Evolutionary conservation across 805 yeast genomes (phyloP), one percentile per base, ranked within the genome.

Genomic region (Lipomyces anomalus): DNA sequence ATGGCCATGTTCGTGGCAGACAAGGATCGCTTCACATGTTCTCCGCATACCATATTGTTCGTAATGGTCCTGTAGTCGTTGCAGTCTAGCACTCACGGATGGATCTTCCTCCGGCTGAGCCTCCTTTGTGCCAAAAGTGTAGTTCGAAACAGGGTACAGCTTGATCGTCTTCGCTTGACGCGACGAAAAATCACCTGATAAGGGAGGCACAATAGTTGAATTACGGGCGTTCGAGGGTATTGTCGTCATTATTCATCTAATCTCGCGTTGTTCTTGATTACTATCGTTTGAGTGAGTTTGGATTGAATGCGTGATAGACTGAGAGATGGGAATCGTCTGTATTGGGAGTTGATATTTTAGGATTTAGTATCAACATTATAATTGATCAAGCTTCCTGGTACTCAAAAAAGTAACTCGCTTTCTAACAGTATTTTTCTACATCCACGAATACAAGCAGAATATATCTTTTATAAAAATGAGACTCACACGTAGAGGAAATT

Each of bases 1-100:
- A 32, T 62, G 64, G 4, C 65, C 64, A 39, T 61, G 61, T 35
- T 62, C 65, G 35, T 62, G 66, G 37, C 64, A 62, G 13, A 62
- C 45, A 29, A 62, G 43, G 13, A 62, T 48, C 3, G 58, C 64
- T 44, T 62, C 66, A 40, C 61, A 62, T 20, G 61, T 54, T 35
- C 64, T 47, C 17, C 64, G 43, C 61, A 61, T 62, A 21, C 66
- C 65, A 21, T 44, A 41, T 32, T 46, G 46, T 35, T 60, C 62
- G 43, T 62, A 61, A 22, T 61, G 60, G 35, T 52, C 49, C 30
- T 60, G 60, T 35, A 62, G 46, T 24, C 63, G 43, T 34, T 55
- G 59, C 24, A 58, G 43, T n/a, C 63, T 45, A 5, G 57, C 60
- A 9, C 38, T 30, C 6, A 60, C 63, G 6, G 61, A 58, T 30